Evolutionary conservation across 208 protist species (phyloP).

Genomic region (Crithidia bombi): DNA sequence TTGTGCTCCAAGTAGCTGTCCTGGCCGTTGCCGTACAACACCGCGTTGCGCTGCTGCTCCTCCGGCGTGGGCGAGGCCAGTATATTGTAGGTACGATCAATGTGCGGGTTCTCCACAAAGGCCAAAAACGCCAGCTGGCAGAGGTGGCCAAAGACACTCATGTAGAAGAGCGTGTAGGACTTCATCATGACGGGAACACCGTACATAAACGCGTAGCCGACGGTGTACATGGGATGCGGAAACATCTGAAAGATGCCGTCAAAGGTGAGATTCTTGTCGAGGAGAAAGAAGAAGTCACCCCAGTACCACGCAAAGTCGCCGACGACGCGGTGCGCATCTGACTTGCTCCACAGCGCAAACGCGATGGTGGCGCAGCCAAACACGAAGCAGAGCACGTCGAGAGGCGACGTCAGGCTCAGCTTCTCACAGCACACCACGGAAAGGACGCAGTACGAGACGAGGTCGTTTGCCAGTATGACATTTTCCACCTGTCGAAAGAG

Average conservation of each 20-base stretch:
- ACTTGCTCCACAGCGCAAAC: conserved; percentile 94
- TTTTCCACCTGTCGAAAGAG: conserved; percentile 94
- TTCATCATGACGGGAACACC: conserved; percentile 90
- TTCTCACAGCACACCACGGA: conserved; percentile 63
- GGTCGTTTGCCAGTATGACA: conserved; percentile 92
- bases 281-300: conserved; percentile 97
- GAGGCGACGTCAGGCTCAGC: conserved; percentile 35
- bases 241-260: conserved; percentile 96
- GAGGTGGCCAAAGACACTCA: conserved; percentile 92
- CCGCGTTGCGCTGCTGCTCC: conserved; percentile 48
- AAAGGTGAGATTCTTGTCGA: conserved; percentile 93
- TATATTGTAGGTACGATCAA: conserved; percentile 76
- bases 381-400: conserved; percentile 71
- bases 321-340: conserved; percentile 95
- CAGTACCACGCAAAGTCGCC: conserved; percentile 97
- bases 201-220: conserved; percentile 95
- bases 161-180: conserved; percentile 93
- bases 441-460: conserved; percentile 86
- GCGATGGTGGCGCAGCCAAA: conserved; percentile 70
- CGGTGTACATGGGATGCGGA: conserved; percentile 96
- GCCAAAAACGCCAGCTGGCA: conserved; percentile 93
- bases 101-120: conserved; percentile 94
- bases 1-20: conserved; percentile 53
- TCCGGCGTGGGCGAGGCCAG: conserved; percentile 23
- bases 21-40: conserved; percentile 53